phyloP scores from a whole-genome alignment of 1,284 basidiomycete species.

The Cronartium quercuum region DNA sequence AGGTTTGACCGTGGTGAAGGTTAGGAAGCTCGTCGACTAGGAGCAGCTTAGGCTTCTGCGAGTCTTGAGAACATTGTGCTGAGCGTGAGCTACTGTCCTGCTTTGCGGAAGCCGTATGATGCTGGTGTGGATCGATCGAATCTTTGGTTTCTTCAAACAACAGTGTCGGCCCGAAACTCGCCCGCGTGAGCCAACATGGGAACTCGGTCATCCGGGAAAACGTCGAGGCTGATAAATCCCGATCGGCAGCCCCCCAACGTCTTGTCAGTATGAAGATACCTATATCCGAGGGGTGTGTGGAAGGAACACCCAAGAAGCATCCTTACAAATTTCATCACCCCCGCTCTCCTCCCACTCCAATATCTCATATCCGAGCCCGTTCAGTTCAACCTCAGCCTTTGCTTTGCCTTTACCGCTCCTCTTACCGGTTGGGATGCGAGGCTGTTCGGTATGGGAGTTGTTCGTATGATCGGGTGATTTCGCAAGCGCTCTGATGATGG shows the following conservation, averaged over 20 bases:
- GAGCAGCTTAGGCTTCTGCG: slow-evolving; percentile 4
- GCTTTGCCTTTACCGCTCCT: neutral
- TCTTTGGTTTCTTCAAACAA: slow-evolving; percentile 3
- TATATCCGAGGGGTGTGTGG: neutral
- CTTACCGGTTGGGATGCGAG: neutral
- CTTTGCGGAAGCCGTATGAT: neutral
- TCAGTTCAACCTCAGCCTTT: neutral
- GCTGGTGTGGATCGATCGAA: neutral
- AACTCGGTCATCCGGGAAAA: slow-evolving; percentile 10
- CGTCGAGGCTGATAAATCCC: neutral
- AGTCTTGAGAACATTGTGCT: neutral
- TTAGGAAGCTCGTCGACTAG: slow-evolving; percentile 34
- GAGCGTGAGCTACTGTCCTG: neutral
- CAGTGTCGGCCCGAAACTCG: slow-evolving; percentile 6
- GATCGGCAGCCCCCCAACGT: neutral
- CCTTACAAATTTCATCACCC: slow-evolving; percentile 1
- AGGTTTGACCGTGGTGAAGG: slow-evolving; percentile 5
- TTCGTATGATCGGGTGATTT: neutral
- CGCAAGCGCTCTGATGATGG: slow-evolving; percentile 18
- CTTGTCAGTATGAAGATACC: neutral
- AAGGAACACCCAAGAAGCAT: neutral
- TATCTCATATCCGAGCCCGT: slow-evolving; percentile 17
- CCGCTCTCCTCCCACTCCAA: slow-evolving; percentile 24
- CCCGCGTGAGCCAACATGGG: slow-evolving; percentile 21
- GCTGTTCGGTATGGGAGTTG: neutral